Evolutionary conservation across 1,139 yeast species (phyloP).

Genomic region (Lodderomyces pseudojiufengensis): DNA sequence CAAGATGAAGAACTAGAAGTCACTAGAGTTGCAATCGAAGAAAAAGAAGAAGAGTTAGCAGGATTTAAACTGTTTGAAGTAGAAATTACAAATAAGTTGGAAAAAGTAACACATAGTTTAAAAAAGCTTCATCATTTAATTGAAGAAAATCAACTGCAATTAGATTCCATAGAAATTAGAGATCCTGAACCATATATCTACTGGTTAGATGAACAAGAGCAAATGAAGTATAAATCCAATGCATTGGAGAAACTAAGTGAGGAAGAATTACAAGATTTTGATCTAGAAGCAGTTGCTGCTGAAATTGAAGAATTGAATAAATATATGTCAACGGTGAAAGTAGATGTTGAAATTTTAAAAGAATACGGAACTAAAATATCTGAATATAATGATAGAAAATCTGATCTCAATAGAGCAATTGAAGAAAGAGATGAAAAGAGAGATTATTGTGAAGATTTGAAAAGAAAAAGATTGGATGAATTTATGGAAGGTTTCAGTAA

Average conservation of each 20-base stretch:
- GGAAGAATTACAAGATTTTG: slow-evolving; percentile 51
- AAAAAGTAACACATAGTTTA: slow-evolving; percentile 47
- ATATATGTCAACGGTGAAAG: slow-evolving; percentile 53
- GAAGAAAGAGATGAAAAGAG: slow-evolving; percentile 63
- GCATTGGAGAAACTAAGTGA: slow-evolving; percentile 42
- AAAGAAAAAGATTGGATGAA: slow-evolving; percentile 74
- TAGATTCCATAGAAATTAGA: slow-evolving; percentile 44
- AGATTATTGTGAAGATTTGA: slow-evolving; percentile 62
- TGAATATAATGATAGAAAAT: slow-evolving; percentile 62
- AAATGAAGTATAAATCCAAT: slow-evolving; percentile 30
- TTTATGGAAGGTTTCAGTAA: slow-evolving; percentile 90
- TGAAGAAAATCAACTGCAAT: slow-evolving; percentile 32
- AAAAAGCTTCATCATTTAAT: slow-evolving; percentile 40
- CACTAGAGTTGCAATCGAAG: slow-evolving; percentile 46
- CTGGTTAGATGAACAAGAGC: slow-evolving; percentile 47
- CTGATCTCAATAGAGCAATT: slow-evolving; percentile 67
- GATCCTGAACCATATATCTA: slow-evolving; percentile 49
- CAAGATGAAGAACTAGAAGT: slow-evolving; percentile 35
- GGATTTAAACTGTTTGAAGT: slow-evolving; percentile 66
- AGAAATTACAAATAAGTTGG: slow-evolving; percentile 63
- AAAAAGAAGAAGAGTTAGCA: slow-evolving; percentile 51
- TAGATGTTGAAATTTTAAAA: slow-evolving; percentile 70
- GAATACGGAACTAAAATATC: slow-evolving; percentile 68
- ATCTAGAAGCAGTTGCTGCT: slow-evolving; percentile 47
- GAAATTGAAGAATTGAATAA: slow-evolving; percentile 57